Percentiles rank a stretch among this genome's conserved stretches.
phyloP scores from a whole-genome alignment of 2,329 filamentous ascomycete genomes.

The Penicillium digitatum region DNA sequence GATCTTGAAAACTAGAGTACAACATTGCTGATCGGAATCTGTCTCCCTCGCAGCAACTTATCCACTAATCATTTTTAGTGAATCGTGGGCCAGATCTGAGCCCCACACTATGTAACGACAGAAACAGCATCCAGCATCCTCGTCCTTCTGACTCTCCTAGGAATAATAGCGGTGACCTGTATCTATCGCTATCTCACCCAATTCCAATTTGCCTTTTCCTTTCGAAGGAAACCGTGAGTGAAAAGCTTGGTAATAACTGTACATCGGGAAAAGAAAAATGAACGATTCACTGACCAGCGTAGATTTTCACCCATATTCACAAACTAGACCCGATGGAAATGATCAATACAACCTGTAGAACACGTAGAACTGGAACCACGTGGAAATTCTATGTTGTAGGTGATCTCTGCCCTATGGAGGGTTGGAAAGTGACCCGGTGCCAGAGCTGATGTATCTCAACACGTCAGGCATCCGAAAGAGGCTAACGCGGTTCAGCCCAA shows the following conservation, averaged over 20 bases:
- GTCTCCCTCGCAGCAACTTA: background rate
- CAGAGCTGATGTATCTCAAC: background rate
- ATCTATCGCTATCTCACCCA: background rate
- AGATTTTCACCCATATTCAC: background rate
- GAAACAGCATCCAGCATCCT: too few species aligned
- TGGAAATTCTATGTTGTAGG: too few species aligned
- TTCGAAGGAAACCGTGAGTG: background rate
- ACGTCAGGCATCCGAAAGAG: background rate
- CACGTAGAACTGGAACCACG: too few species aligned
- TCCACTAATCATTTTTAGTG: background rate
- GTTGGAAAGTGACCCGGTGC: too few species aligned
- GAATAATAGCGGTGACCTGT: background rate
- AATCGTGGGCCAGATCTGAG: background rate
- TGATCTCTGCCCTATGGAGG: too few species aligned
- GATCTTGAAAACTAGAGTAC: too few species aligned
- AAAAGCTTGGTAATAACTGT: background rate
- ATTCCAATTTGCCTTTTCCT: background rate
- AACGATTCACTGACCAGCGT: too few species aligned
- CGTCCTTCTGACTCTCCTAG: background rate
- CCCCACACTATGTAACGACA: background rate
- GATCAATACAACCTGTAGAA: too few species aligned
- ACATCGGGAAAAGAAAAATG: background rate
- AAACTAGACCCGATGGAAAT: too few species aligned
- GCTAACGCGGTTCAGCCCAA: too few species aligned
- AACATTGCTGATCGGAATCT: too few species aligned